These are phyloP conservation scores for Xerocomellus intermedius DNA, from an alignment of 768 basidiomycete genomes.

Conservation along the genomic window DNA sequence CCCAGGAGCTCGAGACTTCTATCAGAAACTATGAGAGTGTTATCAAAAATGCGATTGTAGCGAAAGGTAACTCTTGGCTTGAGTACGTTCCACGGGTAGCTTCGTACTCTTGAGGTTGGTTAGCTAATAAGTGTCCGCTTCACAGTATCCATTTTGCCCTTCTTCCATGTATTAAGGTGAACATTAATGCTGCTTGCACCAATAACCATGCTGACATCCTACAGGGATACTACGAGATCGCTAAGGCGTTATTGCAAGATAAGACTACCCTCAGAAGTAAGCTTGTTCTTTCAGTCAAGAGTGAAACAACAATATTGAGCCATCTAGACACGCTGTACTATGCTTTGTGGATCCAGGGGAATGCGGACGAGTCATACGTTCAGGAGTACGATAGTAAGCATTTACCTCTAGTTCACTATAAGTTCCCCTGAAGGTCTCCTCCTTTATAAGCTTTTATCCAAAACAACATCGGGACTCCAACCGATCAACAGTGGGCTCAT, in stretches of 20 bases:
- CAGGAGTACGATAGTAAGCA: neutral
- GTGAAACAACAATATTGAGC: neutral
- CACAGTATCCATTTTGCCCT: neutral
- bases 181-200: neutral
- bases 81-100: neutral
- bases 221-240: neutral
- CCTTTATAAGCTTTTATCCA: neutral
- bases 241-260: neutral
- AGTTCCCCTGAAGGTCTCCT: neutral
- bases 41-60: neutral
- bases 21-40: neutral
- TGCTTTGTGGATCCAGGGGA: neutral
- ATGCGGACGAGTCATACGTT: neutral
- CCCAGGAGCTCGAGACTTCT: neutral
- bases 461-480: neutral
- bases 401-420: neutral
- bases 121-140: neutral
- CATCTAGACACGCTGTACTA: neutral
- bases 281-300: neutral
- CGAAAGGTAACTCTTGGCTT: too few species aligned
- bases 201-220: neutral
- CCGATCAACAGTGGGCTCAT: neutral
- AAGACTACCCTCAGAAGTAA: neutral
- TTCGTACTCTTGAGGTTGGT: neutral
- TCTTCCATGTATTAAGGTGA: neutral